These are phyloP conservation scores for Amniculicola lignicola DNA, from an alignment of 495 filamentous ascomycete species.

Conservation along the genomic window DNA sequence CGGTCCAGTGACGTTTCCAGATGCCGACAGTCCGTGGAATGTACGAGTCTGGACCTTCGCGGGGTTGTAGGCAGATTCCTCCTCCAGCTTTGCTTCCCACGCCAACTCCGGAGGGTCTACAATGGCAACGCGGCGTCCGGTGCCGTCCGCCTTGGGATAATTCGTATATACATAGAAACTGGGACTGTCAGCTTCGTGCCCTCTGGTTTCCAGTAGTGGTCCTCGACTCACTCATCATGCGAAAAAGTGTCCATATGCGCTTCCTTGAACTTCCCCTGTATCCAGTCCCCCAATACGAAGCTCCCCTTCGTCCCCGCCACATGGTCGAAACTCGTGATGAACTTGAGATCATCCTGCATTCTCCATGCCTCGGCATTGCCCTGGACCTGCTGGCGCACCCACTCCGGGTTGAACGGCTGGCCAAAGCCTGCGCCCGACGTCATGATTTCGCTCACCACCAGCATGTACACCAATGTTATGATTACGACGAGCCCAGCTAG, in stretches of 20 bases:
- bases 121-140: constrained; percentile 79
- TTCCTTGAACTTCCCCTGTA: constrained; percentile 66
- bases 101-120: constrained; percentile 62
- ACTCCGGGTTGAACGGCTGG: constrained; percentile 62
- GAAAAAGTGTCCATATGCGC: constrained; percentile 69
- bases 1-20: constrained; percentile 87
- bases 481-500: constrained; percentile 72
- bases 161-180: constrained; percentile 75
- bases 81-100: constrained; percentile 87
- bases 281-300: constrained; percentile 73
- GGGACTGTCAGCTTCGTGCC: constrained; percentile 3
- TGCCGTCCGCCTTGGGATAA: constrained; percentile 73
- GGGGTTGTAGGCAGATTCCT: constrained; percentile 57
- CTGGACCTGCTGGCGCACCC: constrained; percentile 66
- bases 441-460: constrained; percentile 82
- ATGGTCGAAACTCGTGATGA: constrained; percentile 77
- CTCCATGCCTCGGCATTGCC: constrained; percentile 59
- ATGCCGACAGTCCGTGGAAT: constrained; percentile 87
- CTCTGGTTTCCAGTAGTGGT: background rate
- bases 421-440: constrained; percentile 38
- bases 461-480: constrained; percentile 69
- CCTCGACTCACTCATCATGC: constrained; percentile 52
- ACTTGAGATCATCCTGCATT: constrained; percentile 67
- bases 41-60: constrained; percentile 58
- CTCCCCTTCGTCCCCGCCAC: constrained; percentile 90